Base-by-base conservation (phyloP, 306 rosid genomes). In the Citrullus mucosospermus region DNA sequence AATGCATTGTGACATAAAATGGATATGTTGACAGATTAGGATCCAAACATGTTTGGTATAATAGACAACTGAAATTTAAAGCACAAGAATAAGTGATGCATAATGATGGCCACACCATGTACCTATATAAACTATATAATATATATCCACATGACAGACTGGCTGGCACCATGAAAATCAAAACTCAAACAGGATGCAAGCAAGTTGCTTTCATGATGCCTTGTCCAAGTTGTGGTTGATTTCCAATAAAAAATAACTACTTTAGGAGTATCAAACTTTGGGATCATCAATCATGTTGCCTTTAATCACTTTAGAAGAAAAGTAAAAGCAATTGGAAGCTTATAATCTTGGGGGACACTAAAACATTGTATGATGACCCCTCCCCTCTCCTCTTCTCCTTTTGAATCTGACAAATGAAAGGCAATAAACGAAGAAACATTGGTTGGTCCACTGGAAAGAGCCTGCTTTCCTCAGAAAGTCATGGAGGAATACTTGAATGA, bases 121-220 rank as follows among this genome's bases (percentile, higher is more conserved):
- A 71, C 58, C 41, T 71, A 8, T 1, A 69, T 69, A 71, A 71
- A 46, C 41, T 25, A 71, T 44, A 41, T 6, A 17, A 3, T 54
- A 55, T 55, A 11, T 7, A 46, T 48, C 41, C 57, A 44, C 38
- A 71, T 25, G 38, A 70, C 76, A 70, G 76, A 13, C n/a, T 70
- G 20, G 55, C 25, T 44, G 30, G 8, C 48, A 43, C 48, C 48
- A 43, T 44, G 54, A 48, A 25, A 69, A 69, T 69, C 54, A 69
- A 44, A 69, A 69, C 76, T 18, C 17, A 25, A 71, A 32, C 76
- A 71, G 36, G 39, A 22, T 53, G 75, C 1, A 16, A 4, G 20
- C 4, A 38, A 65, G 76, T 48, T 71, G 58, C 76, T 71, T 71
- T 71, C 76, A 71, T 71, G 76, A 71, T 48, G 39, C 76, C 22